Evolutionary conservation across 441 rosid genomes (phyloP).

Genomic region (Gossypium schwendimanii): DNA sequence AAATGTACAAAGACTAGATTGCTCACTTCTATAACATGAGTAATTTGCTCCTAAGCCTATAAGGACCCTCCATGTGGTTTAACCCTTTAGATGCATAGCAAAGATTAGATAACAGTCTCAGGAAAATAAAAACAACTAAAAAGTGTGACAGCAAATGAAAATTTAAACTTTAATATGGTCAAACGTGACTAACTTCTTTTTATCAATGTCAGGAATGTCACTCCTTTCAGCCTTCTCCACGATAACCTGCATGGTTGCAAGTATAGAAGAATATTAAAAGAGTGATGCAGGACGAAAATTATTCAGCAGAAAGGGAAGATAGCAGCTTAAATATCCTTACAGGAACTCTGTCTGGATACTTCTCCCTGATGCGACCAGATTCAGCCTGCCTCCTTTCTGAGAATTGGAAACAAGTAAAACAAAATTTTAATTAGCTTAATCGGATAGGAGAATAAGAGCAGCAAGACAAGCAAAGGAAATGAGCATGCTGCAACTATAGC

Average conservation of each 20-base stretch:
- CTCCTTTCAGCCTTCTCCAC: conserved; percentile 46
- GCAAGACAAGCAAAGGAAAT: neutral
- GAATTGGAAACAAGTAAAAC: neutral
- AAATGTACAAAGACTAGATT: no score
- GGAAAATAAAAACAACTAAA: no score
- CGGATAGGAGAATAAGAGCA: neutral
- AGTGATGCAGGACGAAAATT: neutral
- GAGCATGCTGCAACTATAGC: neutral
- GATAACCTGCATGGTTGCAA: conserved; percentile 26
- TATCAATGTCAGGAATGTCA: conserved; percentile 45
- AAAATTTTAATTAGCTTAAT: neutral
- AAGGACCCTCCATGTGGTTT: no score
- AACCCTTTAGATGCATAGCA: no score
- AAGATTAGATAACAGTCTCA: no score
- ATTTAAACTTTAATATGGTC: neutral
- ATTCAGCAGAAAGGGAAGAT: neutral
- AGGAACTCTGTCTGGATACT: conserved; percentile 58
- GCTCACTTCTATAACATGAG: no score
- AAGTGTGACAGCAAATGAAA: neutral
- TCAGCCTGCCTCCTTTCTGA: conserved; percentile 54
- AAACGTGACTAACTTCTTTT: conserved; percentile 35
- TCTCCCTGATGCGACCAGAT: conserved; percentile 48
- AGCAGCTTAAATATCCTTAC: conserved; percentile 20
- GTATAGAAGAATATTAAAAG: neutral
- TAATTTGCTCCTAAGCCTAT: no score